A percentile compares a stretch with the other conserved stretches of the same genome.
These are phyloP conservation scores for Postia placenta DNA, from an alignment of 768 basidiomycete species.

Conservation along the genomic window DNA sequence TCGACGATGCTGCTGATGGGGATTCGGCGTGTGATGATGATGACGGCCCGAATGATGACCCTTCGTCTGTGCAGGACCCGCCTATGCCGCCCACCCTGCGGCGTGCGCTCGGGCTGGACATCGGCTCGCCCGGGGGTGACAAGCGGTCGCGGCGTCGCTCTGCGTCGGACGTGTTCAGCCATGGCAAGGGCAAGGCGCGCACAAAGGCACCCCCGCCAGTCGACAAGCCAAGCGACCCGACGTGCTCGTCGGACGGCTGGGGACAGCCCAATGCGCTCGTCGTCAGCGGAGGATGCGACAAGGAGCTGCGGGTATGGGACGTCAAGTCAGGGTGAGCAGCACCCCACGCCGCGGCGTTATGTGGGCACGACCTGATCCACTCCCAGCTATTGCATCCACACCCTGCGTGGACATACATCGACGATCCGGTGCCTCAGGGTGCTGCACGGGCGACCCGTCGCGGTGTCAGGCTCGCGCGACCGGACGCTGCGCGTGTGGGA, in stretches of 20 bases:
- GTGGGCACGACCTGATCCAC: background rate
- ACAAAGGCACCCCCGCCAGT: background rate
- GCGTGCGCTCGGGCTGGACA: slow-evolving; percentile 42
- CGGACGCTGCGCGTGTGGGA: slow-evolving; percentile 89
- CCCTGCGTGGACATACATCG: slow-evolving; percentile 78
- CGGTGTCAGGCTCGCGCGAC: slow-evolving; percentile 88
- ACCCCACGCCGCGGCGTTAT: background rate
- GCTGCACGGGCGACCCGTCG: slow-evolving; percentile 80
- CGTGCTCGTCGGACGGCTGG: slow-evolving; percentile 65
- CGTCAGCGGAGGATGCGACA: slow-evolving; percentile 92
- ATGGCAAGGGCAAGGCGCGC: background rate
- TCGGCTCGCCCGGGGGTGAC: background rate
- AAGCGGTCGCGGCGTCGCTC: slow-evolving; percentile 4
- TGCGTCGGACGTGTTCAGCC: slow-evolving; percentile 1
- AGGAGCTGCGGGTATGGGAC: slow-evolving; percentile 90
- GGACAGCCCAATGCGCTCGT: slow-evolving; percentile 79
- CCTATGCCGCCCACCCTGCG: slow-evolving; percentile 37
- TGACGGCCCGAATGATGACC: background rate
- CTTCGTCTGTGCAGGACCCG: slow-evolving; percentile 12
- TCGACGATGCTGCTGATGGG: background rate
- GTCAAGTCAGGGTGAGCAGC: slow-evolving; percentile 67
- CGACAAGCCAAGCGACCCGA: slow-evolving; percentile 18
- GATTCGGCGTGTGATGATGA: background rate
- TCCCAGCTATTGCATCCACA: slow-evolving; percentile 61
- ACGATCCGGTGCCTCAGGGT: slow-evolving; percentile 91